Evolutionary conservation across 257 asterid species (phyloP).

Genomic region (Lithospermum erythrorhizon): DNA sequence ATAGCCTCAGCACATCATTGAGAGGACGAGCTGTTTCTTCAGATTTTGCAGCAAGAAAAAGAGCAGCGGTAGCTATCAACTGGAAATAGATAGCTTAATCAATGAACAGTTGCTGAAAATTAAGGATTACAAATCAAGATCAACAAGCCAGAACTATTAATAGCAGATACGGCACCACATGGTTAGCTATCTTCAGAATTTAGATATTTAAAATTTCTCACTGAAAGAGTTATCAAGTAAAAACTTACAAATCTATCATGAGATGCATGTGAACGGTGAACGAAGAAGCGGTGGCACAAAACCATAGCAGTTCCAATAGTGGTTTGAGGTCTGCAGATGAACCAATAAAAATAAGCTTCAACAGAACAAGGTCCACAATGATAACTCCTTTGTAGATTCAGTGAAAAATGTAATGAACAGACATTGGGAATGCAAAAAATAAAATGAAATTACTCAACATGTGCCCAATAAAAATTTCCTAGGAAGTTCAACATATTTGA

Average conservation of each 20-base stretch:
- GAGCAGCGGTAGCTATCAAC: slow-evolving; percentile 90
- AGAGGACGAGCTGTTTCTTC: slow-evolving; percentile 91
- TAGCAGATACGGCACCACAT: neutral
- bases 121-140: neutral
- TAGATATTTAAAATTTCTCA: no score
- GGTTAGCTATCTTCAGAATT: neutral
- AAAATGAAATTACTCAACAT: no score
- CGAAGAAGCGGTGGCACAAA: slow-evolving; percentile 90
- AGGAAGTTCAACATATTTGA: no score
- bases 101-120: neutral
- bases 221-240: neutral
- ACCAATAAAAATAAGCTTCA: neutral
- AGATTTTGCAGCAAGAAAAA: slow-evolving; percentile 84
- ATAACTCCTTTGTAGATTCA: neutral
- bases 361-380: neutral
- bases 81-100: slow-evolving; percentile 24
- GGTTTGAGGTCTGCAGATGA: slow-evolving; percentile 79
- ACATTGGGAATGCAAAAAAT: no score
- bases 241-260: slow-evolving; percentile 88
- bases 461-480: no score
- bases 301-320: slow-evolving; percentile 94
- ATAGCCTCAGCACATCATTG: slow-evolving; percentile 55
- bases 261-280: slow-evolving; percentile 85
- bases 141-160: neutral
- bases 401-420: neutral